Percentiles rank a stretch among this genome's conserved stretches.
Evolutionary conservation across 257 asterid species (phyloP).

Genomic region (Solanum ossicruentum): DNA sequence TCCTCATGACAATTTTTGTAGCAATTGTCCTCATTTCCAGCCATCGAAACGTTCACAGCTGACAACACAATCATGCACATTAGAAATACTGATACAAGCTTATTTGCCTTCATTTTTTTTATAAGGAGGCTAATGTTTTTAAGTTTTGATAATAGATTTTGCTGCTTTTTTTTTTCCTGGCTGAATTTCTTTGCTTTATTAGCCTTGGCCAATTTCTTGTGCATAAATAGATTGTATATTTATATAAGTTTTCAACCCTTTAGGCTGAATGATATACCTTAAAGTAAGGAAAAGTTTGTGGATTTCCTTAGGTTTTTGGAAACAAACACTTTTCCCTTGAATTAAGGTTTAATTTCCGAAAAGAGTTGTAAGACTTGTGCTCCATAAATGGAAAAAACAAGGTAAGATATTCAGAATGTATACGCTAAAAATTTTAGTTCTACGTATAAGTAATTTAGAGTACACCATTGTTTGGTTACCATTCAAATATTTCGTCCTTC

Average conservation of each 20-base stretch:
- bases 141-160: background rate
- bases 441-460: too few species aligned
- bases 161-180: background rate
- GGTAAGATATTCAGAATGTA: too few species aligned
- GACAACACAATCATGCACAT: conserved; percentile 3
- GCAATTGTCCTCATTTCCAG: background rate
- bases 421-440: too few species aligned
- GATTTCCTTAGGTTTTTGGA: background rate
- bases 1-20: background rate
- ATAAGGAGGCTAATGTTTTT: background rate
- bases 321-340: background rate
- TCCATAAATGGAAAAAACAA: background rate
- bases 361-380: background rate
- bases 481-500: too few species aligned
- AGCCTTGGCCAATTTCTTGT: background rate
- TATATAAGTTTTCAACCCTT: background rate
- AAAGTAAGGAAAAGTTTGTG: background rate
- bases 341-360: too few species aligned
- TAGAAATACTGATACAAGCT: background rate
- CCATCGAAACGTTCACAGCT: background rate
- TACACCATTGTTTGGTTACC: too few species aligned
- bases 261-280: background rate
- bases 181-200: background rate
- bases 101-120: background rate
- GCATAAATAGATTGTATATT: background rate